Evolutionary conservation across 2,329 filamentous ascomycete genomes (phyloP).

Genomic region (Verticillium nubilum): DNA sequence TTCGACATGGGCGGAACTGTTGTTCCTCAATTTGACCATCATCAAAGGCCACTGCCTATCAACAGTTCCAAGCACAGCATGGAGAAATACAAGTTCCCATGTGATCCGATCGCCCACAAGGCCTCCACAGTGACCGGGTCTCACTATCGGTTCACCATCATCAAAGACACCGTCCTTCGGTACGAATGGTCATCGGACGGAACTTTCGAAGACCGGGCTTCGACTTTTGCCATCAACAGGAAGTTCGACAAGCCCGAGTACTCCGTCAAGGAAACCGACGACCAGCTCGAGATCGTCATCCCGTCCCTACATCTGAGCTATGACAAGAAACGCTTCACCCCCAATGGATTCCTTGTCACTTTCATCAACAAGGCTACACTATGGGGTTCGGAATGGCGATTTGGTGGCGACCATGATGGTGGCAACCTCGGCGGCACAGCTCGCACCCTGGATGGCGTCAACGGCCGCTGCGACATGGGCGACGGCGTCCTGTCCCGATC

Average conservation of each 20-base stretch:
- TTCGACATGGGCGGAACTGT: neutral
- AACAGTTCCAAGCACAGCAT: neutral
- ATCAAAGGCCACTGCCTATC: neutral
- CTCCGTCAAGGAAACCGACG: neutral
- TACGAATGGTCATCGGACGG: constrained; percentile 2
- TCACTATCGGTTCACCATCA: constrained; percentile 54
- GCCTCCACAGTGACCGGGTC: constrained; percentile 34
- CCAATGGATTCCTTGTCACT: constrained; percentile 5
- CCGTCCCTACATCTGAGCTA: neutral
- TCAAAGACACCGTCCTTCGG: constrained; percentile 37
- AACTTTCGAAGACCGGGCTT: constrained; percentile 1
- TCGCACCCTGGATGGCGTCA: constrained; percentile 47
- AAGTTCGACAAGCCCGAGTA: neutral
- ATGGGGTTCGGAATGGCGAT: constrained; percentile 44
- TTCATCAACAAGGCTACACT: constrained; percentile 34
- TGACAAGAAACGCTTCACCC: constrained; percentile 1
- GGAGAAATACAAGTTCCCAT: constrained; percentile 33
- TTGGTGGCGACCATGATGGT: constrained; percentile 32
- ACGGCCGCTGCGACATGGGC: constrained; percentile 45
- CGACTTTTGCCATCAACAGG: constrained; percentile 2
- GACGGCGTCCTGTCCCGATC: constrained; percentile 44
- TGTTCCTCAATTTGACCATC: no score
- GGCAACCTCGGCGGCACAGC: constrained; percentile 37
- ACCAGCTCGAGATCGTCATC: neutral
- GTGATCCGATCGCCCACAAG: constrained; percentile 35